These are phyloP conservation scores for Salix dunnii DNA, from an alignment of 345 rosid genomes.

Conservation along the genomic window DNA sequence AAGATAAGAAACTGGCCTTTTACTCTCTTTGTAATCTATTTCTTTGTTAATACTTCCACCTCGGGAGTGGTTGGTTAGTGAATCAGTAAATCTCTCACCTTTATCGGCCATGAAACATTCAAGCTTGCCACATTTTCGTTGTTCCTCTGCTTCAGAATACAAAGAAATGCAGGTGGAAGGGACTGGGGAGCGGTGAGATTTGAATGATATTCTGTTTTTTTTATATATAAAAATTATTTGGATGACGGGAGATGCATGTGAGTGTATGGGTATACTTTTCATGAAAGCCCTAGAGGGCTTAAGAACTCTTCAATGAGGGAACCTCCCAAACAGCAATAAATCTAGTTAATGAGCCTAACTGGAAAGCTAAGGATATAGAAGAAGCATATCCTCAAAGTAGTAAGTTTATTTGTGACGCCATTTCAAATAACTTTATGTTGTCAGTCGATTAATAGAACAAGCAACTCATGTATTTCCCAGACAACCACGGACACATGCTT, in stretches of 20 bases:
- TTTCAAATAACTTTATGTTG: too few relatives aligned
- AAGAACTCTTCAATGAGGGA: too few relatives aligned
- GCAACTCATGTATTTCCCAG: too few relatives aligned
- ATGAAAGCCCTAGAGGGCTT: not conserved
- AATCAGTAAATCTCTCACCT: slow-evolving; percentile 19
- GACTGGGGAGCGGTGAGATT: not conserved
- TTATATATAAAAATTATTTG: not conserved
- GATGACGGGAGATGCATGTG: slow-evolving; percentile 5
- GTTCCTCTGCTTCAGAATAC: not conserved
- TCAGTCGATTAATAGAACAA: too few relatives aligned
- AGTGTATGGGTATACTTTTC: slow-evolving; percentile 9
- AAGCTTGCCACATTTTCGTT: not conserved
- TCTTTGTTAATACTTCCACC: slow-evolving; percentile 37
- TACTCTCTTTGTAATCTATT: slow-evolving; percentile 34
- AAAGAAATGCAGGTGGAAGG: not conserved
- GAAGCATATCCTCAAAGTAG: too few relatives aligned
- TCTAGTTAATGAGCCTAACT: too few relatives aligned
- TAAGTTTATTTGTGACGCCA: too few relatives aligned
- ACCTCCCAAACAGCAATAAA: too few relatives aligned
- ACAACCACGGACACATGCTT: too few relatives aligned
- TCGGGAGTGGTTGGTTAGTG: slow-evolving; percentile 37
- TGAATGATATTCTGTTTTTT: not conserved
- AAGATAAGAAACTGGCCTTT: slow-evolving; percentile 44
- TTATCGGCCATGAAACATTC: not conserved
- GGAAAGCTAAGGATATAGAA: too few relatives aligned